Conservation (phyloP, 805 yeast species). For the Saturnispora ahearnii region DNA sequence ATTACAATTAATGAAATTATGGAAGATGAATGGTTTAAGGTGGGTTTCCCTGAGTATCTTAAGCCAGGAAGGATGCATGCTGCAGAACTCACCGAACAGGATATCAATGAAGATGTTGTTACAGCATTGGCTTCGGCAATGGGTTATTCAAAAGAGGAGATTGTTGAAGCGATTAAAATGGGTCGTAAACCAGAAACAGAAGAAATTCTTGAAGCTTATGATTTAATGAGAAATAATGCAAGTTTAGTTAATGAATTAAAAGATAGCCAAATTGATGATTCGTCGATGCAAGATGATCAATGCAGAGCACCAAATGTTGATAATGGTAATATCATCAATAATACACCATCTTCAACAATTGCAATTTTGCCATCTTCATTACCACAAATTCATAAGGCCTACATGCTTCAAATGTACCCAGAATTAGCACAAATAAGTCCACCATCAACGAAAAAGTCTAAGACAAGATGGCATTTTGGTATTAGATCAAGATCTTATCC, state of each 20-base stretch:
- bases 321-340: conserved; percentile 22
- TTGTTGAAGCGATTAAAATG: conserved; percentile 50
- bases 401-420: conserved; percentile 49
- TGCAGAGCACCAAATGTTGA: conserved; percentile 28
- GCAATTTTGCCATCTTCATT: conserved; percentile 90
- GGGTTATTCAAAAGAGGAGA: conserved; percentile 85
- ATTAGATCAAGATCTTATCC: conserved; percentile 94
- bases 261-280: conserved; percentile 18
- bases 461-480: conserved; percentile 98
- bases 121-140: conserved; percentile 66
- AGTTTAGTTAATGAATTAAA: conserved; percentile 59
- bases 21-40: conserved; percentile 91
- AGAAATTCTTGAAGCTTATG: conserved; percentile 81
- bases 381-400: conserved; percentile 91
- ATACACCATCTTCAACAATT: conserved; percentile 67
- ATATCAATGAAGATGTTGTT: conserved; percentile 68
- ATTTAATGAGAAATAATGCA: conserved; percentile 72
- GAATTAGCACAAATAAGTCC: conserved; percentile 31
- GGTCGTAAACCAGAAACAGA: conserved; percentile 41
- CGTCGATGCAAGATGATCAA: conserved; percentile 10
- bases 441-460: conserved; percentile 67
- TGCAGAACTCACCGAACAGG: conserved; percentile 26
- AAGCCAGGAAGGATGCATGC: conserved; percentile 41
- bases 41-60: conserved; percentile 70
- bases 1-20: conserved; percentile 87